These are phyloP conservation scores for Epichloe brachyelytri DNA, from an alignment of 2,329 filamentous ascomycete species.

Conservation along the genomic window DNA sequence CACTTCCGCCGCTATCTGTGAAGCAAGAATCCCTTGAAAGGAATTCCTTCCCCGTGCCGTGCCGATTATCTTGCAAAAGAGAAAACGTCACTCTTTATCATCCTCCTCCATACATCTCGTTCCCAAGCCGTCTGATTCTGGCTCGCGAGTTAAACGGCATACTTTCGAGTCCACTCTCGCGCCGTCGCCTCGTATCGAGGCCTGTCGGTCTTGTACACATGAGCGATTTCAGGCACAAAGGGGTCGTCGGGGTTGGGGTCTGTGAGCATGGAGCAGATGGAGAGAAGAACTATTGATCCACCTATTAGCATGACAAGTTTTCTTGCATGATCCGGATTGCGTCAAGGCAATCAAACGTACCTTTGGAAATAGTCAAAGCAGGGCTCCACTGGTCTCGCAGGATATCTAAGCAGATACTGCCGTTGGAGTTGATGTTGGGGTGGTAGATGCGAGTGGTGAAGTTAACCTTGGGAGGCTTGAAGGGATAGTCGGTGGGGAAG, in stretches of 20 bases:
- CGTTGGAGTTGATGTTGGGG: slow-evolving; percentile 99
- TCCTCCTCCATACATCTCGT: background rate
- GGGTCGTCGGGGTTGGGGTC: slow-evolving; percentile 99
- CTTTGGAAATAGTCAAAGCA: slow-evolving; percentile 96
- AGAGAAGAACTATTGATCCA: slow-evolving; percentile 61
- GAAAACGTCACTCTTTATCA: slow-evolving; percentile 2
- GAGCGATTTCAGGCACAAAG: slow-evolving; percentile 95
- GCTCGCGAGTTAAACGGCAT: slow-evolving; percentile 58
- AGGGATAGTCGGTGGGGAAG: slow-evolving; percentile 99
- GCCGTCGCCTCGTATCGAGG: slow-evolving; percentile 92
- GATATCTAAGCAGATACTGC: slow-evolving; percentile 97
- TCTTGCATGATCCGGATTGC: background rate
- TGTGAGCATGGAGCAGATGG: slow-evolving; percentile 99
- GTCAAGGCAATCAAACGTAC: slow-evolving; percentile 33
- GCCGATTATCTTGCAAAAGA: slow-evolving; percentile 5
- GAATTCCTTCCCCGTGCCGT: background rate
- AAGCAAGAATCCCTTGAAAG: slow-evolving; percentile 2
- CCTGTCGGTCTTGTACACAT: slow-evolving; percentile 99
- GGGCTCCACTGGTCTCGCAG: slow-evolving; percentile 98
- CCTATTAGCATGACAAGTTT: slow-evolving; percentile 4
- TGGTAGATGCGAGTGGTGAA: slow-evolving; percentile 99
- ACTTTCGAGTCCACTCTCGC: slow-evolving; percentile 97
- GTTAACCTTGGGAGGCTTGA: slow-evolving; percentile 99
- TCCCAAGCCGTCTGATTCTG: background rate
- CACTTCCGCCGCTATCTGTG: background rate